Percentiles rank a stretch among this genome's conserved stretches.
phyloP scores from a whole-genome alignment of 257 asterid species.

The Echites panduratus region DNA sequence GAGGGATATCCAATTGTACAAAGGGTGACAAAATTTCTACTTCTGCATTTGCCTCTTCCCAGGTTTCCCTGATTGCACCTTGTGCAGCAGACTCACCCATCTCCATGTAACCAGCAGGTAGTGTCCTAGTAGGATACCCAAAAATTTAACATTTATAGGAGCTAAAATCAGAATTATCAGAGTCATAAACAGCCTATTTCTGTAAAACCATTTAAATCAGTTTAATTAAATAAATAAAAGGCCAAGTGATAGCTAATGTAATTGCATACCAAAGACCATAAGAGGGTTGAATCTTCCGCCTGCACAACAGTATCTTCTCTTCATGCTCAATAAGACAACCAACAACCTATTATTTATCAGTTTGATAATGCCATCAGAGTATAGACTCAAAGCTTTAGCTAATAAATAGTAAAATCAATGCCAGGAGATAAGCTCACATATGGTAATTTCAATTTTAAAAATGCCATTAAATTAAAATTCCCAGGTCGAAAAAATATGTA shows the following conservation, averaged over 20 bases:
- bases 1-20: slow-evolving; percentile 91
- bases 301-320: slow-evolving; percentile 77
- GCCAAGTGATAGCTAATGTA: not conserved
- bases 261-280: slow-evolving; percentile 82
- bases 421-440: not conserved
- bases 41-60: slow-evolving; percentile 94
- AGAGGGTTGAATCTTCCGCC: slow-evolving; percentile 88
- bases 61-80: slow-evolving; percentile 91
- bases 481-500: not conserved
- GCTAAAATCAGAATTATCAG: not conserved
- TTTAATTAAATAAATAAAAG: not conserved
- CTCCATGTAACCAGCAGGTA: slow-evolving; percentile 98
- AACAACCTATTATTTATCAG: slow-evolving; percentile 50
- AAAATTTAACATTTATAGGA: not conserved
- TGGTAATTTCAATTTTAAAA: not conserved
- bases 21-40: slow-evolving; percentile 76
- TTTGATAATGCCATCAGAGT: slow-evolving; percentile 4
- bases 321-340: slow-evolving; percentile 97
- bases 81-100: slow-evolving; percentile 89
- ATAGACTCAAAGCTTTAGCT: not conserved
- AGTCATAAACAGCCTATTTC: not conserved
- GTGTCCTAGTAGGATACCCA: slow-evolving; percentile 52
- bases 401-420: not conserved
- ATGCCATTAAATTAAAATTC: not conserved
- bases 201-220: slow-evolving; percentile 2